phyloP scores from a whole-genome alignment of 352 stramenopile genomes.

The Phytophthora agathidicida region DNA sequence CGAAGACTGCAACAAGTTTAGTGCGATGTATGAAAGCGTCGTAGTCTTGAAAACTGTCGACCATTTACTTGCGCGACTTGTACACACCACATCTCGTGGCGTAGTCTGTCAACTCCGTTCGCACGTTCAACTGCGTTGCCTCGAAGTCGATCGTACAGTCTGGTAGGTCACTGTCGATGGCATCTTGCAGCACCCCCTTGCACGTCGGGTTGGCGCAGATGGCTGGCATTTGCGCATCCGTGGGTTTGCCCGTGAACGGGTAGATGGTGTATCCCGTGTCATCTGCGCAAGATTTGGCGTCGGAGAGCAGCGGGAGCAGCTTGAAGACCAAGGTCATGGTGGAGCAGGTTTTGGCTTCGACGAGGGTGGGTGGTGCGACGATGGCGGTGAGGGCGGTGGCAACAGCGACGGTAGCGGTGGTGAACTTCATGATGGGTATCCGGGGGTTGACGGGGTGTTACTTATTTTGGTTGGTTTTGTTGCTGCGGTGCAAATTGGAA shows the following conservation, averaged over 20 bases:
- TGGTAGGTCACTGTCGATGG: constrained; percentile 29
- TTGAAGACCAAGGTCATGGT: constrained; percentile 37
- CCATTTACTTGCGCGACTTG: constrained; percentile 23
- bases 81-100: constrained; percentile 26
- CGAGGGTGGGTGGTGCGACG: constrained; percentile 17
- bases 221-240: constrained; percentile 25
- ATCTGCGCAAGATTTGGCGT: constrained; percentile 14
- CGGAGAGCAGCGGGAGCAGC: constrained; percentile 26
- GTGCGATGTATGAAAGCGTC: no score
- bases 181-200: constrained; percentile 24
- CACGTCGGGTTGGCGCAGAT: constrained; percentile 40
- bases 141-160: constrained; percentile 44
- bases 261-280: constrained; percentile 38
- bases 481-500: no score
- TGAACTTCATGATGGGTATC: constrained; percentile 47
- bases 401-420: constrained; percentile 15
- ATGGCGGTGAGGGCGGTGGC: constrained; percentile 17
- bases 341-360: constrained; percentile 27
- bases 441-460: no score
- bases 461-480: no score
- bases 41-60: no score
- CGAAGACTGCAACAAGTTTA: no score
- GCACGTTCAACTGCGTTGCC: constrained; percentile 30
- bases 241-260: constrained; percentile 35
- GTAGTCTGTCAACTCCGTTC: constrained; percentile 25